Percentiles rank a stretch among this genome's conserved stretches.
These are phyloP conservation scores for Pisolithus albus DNA, from an alignment of 768 basidiomycete species.

Conservation along the genomic window DNA sequence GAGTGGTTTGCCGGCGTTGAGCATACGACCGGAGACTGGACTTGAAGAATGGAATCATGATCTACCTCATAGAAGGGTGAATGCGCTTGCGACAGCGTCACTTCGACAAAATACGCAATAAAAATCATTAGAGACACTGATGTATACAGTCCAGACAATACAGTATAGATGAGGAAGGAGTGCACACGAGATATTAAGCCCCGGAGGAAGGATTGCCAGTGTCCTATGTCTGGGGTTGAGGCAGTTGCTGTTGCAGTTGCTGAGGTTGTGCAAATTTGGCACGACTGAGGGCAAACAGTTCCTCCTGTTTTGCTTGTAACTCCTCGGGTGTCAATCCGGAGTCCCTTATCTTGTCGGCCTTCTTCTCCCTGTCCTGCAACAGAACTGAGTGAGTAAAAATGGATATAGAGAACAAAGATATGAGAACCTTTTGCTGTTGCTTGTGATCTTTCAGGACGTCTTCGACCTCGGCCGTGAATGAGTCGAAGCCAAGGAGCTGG, in stretches of 20 bases:
- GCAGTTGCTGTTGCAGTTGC: conserved; percentile 30
- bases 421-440: conserved; percentile 81
- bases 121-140: conserved; percentile 27
- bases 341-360: conserved; percentile 81
- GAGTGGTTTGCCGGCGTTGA: conserved; percentile 58
- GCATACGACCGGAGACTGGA: conserved; percentile 18
- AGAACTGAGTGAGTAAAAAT: conserved; percentile 4
- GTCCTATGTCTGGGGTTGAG: conserved; percentile 5
- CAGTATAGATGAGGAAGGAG: conserved; percentile 7
- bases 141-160: conserved; percentile 14
- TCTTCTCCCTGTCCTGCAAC: conserved; percentile 79
- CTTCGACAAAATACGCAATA: conserved; percentile 25
- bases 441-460: conserved; percentile 95
- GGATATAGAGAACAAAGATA: neutral
- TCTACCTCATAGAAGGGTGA: conserved; percentile 50
- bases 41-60: conserved; percentile 66
- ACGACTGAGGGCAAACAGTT: conserved; percentile 86
- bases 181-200: neutral
- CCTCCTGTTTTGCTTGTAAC: conserved; percentile 79
- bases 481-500: conserved; percentile 88
- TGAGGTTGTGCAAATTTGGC: conserved; percentile 67
- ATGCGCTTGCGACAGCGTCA: conserved; percentile 42
- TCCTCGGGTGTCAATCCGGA: conserved; percentile 91
- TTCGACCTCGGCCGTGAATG: conserved; percentile 84
- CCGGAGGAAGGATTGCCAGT: neutral